These are phyloP conservation scores for Panicum hallii DNA, from an alignment of 202 grass and related monocot genomes.

Conservation along the genomic window DNA sequence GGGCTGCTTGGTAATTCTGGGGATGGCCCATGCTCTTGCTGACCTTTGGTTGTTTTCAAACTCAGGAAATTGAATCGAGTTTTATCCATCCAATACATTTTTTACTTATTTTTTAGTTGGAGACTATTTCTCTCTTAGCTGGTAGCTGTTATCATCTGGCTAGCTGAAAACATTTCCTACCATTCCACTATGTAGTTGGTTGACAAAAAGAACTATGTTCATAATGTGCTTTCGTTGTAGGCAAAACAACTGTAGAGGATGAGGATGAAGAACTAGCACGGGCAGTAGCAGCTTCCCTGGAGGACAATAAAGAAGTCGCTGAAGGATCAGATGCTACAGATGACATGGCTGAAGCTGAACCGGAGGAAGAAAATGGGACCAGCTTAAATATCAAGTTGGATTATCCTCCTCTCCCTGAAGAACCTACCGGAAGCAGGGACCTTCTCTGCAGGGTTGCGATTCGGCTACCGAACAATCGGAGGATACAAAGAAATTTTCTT, in stretches of 20 bases:
- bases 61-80: background rate
- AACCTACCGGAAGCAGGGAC: conserved; percentile 76
- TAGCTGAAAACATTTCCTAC: background rate
- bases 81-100: background rate
- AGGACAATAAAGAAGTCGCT: conserved; percentile 50
- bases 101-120: background rate
- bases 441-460: conserved; percentile 81
- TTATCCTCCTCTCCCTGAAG: conserved; percentile 81
- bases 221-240: conserved; percentile 38
- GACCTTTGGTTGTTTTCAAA: background rate
- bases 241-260: conserved; percentile 52
- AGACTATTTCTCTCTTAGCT: too few relatives aligned
- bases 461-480: conserved; percentile 69
- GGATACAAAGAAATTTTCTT: conserved; percentile 87
- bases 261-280: conserved; percentile 74
- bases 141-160: background rate
- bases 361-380: conserved; percentile 45
- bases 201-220: background rate
- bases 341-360: conserved; percentile 41
- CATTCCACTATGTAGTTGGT: background rate
- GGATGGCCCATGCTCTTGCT: background rate
- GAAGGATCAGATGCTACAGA: conserved; percentile 28
- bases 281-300: conserved; percentile 68
- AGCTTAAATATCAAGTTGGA: conserved; percentile 56
- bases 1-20: background rate